These are phyloP conservation scores for Aspergillus glaucus DNA, from an alignment of 2,329 filamentous ascomycete genomes.

Conservation along the genomic window DNA sequence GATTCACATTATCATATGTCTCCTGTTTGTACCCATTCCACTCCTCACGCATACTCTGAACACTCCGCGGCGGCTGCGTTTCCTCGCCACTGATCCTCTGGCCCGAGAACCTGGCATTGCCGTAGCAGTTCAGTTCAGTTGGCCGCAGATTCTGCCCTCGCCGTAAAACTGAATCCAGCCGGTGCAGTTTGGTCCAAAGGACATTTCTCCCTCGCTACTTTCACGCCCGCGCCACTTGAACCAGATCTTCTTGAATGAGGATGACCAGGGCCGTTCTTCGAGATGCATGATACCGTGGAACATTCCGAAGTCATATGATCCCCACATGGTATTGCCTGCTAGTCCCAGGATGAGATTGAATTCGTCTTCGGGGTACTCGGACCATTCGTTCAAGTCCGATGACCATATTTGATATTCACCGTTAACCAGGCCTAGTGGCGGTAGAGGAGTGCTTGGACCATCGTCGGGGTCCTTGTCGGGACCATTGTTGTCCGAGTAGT, in stretches of 20 bases:
- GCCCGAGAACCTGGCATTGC: conserved; percentile 1
- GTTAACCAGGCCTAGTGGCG: conserved; percentile 1
- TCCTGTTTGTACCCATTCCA: conserved; percentile 3
- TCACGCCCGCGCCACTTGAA: conserved; percentile 13
- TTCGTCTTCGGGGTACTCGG: not conserved
- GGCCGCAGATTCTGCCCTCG: conserved; percentile 8
- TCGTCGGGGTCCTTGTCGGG: too few relatives aligned
- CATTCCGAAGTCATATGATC: conserved; percentile 13
- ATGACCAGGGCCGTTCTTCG: conserved; percentile 3
- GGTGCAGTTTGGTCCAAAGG: conserved; percentile 5
- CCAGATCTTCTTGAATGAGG: conserved; percentile 1
- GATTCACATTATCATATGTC: not conserved
- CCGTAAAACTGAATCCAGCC: conserved; percentile 11
- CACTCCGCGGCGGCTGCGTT: not conserved
- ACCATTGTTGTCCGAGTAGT: not conserved
- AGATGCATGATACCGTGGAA: conserved; percentile 11
- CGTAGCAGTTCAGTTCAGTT: conserved; percentile 6
- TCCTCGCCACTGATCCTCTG: conserved; percentile 1
- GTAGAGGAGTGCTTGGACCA: not conserved
- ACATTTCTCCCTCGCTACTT: conserved; percentile 13
- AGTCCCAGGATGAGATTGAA: conserved; percentile 3
- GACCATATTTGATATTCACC: conserved; percentile 1
- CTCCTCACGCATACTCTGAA: conserved; percentile 1
- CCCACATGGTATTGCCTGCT: conserved; percentile 10
- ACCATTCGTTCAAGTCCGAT: conserved; percentile 1